Evolutionary conservation across 1,139 yeast species (phyloP), one percentile per base, ranked within the genome.

Genomic region (Blastobotrys apis): DNA sequence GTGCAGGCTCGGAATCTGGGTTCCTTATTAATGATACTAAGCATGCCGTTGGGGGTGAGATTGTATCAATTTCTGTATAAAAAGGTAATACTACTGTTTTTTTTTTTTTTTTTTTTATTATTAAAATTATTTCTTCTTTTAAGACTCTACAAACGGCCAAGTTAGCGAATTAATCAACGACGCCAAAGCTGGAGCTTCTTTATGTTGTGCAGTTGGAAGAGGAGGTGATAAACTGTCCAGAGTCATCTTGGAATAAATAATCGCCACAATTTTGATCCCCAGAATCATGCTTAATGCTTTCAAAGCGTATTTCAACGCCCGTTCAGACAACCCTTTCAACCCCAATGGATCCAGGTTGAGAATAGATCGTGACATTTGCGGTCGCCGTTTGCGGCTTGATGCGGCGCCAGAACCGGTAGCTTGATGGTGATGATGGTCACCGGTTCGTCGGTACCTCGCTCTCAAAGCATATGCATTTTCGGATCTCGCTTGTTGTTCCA

Each of bases 1-100:
- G 66, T 3, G 44, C 57, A 16, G 66, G 66, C 0, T 55, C 64
- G 3, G 69, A 65, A 43, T 51, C 47, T 4, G 69, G 68, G 5
- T 63, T 61, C 42, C 44, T 63, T 23, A 41, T 62, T 1, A 55
- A 58, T 37, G 65, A 58, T 29, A 39, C 49, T 39, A 64, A 64
- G 51, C 65, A 62, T 43, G 41, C 57, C 1, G 59, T 65, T 12
- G 59, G 53, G 1, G 62, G 63, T 17, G 69, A 65, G 36, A 37
- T 37, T n/a, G 26, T 39, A 2, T n/a, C 30, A n/a, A 34, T n/a
- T 20, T 6, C 16, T 13, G 16, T 12, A 29, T 29, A 6, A 13
- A 5, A 29, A 12, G 6, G 15, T 30, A 6, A n/a, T n/a, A n/a
- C n/a, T n/a, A n/a, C n/a, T n/a, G n/a, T n/a, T n/a, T n/a, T n/a